Evolutionary conservation across 108 stramenopile species (phyloP), one percentile per base, ranked within the genome.

Genomic region (Discostella stelligeroides): DNA sequence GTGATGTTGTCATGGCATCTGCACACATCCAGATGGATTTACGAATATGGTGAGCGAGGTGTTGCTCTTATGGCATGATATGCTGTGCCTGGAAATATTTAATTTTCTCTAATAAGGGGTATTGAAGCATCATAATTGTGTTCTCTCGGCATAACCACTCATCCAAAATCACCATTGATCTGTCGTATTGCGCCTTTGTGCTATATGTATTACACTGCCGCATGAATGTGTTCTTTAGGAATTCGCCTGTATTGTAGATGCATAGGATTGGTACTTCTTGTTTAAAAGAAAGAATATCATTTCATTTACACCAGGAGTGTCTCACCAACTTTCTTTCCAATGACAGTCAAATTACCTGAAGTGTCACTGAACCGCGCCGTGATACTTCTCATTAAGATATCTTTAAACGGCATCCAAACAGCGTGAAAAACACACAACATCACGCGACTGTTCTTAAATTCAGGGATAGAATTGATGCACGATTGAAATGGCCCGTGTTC

Each of bases 371-470:
- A 28, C 28, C 7, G 6, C 5, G 0, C 53, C 4, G 28, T 11
- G 0, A 2, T 27, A 3, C 24, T 27, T 4, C 4, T 54, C 3
- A 2, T 11, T 54, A 68, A 25, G 21, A 28, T 10, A 15, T 56
- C 42, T 5, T 57, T 40, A 23, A 57, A 68, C 0, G 54, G 39
- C 27, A 28, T 57, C n/a, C n/a, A n/a, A n/a, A n/a, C n/a, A n/a
- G n/a, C n/a, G n/a, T n/a, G n/a, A n/a, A n/a, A n/a, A n/a, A 39
- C 54, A 56, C 67, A 68, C n/a, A 68, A 15, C 39, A 56, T 57
- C 0, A 57, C 23, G 2, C 0, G 41, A 21, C 13, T 28, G 0
- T 57, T 39, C 28, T 20, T 6, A 46, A 39, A 68, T 2, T 15
- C 41, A 2, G 4, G n/a, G 0, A 28, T 54, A 10, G 39, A 15